These are phyloP conservation scores for Trichoderma arundinaceum DNA, from an alignment of 2,329 filamentous ascomycete species.

Conservation along the genomic window DNA sequence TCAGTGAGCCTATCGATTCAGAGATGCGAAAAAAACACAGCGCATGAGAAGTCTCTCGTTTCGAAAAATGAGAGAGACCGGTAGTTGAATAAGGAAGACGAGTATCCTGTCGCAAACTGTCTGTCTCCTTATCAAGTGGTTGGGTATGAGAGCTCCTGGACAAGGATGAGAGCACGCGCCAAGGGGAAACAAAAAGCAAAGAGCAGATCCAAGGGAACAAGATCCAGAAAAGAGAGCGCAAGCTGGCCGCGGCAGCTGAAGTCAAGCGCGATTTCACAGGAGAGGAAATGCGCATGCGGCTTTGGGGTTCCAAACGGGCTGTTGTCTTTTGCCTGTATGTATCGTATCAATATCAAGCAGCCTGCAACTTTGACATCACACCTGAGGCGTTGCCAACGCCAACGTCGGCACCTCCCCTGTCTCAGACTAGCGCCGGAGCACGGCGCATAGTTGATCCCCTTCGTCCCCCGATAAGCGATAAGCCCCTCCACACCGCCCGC, in stretches of 20 bases:
- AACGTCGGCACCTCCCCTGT: conserved; percentile 12
- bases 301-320: too few relatives aligned
- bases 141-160: conserved; percentile 14
- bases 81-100: neutral
- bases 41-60: neutral
- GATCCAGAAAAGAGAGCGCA: too few relatives aligned
- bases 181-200: neutral
- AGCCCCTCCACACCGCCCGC: conserved; percentile 30
- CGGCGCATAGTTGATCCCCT: conserved; percentile 32
- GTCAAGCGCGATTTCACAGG: too few relatives aligned
- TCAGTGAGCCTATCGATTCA: neutral
- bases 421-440: conserved; percentile 25
- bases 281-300: too few relatives aligned
- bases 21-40: too few relatives aligned
- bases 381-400: conserved; percentile 26
- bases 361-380: conserved; percentile 18
- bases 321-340: too few relatives aligned
- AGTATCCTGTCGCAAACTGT: conserved; percentile 1
- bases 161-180: conserved; percentile 1
- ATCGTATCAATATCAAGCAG: neutral
- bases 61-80: neutral
- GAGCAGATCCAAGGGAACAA: neutral
- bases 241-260: too few relatives aligned
- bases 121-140: conserved; percentile 8
- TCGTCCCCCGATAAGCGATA: conserved; percentile 34